phyloP scores from a whole-genome alignment of 257 asterid species.

The Solanum tarapatanum region DNA sequence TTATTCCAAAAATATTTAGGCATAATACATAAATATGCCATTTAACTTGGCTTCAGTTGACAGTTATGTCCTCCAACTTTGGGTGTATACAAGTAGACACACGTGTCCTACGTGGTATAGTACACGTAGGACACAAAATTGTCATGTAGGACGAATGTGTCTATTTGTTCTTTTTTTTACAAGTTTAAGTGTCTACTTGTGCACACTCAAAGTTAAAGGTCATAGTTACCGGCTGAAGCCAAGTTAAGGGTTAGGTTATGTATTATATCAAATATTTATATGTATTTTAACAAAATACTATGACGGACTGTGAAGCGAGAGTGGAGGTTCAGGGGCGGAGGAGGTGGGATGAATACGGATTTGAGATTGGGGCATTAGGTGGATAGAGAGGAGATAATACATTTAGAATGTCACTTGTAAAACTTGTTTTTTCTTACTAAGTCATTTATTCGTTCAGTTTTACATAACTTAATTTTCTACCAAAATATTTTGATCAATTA shows the following conservation, averaged over 20 bases:
- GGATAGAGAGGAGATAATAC: not conserved
- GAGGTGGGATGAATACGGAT: not conserved
- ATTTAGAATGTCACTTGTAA: not conserved
- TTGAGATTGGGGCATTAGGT: not conserved
- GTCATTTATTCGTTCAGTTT: too few species aligned
- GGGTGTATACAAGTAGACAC: not conserved
- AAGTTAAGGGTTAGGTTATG: too few species aligned
- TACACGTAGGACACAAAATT: not conserved
- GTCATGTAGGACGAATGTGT: not conserved
- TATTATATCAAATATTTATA: not conserved
- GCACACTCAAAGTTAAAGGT: not conserved
- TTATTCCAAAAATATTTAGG: not conserved
- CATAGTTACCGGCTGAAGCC: rapidly evolving
- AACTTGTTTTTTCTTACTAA: not conserved
- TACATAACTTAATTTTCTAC: not conserved
- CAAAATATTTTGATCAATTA: not conserved
- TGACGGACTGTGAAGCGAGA: too few species aligned
- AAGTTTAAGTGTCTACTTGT: too few species aligned
- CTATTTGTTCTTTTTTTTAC: too few species aligned
- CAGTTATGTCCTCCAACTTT: too few species aligned
- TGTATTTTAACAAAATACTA: not conserved
- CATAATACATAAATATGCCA: too few species aligned
- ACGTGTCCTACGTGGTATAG: too few species aligned
- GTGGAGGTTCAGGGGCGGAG: not conserved
- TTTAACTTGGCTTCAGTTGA: too few species aligned